Base-by-base conservation (phyloP, 768 basidiomycete genomes). In the Kockovaella imperatae region DNA sequence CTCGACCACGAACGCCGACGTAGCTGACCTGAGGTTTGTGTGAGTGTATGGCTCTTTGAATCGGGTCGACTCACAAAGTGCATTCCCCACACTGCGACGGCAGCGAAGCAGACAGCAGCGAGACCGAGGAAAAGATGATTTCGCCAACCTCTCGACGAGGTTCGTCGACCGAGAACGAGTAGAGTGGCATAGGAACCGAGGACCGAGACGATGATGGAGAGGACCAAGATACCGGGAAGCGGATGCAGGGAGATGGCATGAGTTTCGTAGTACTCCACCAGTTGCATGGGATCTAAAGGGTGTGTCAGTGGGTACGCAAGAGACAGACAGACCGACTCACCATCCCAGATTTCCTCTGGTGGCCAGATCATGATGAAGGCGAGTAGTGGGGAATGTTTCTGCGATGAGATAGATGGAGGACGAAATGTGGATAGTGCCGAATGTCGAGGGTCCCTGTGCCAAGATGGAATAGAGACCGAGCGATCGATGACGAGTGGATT, bases 101-200 rank as follows among this genome's bases (percentile, higher is more conserved):
- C 61, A 0, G 65, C 56, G 45, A 72, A 71, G 39, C 66, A 66
- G 18, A 67, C 36, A 11, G 64, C 69, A 3, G 64, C 57, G 25
- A 69, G 30, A 15, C 50, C 42, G 21, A 72, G 59, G 26, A 70
- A 47, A 24, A 53, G 44, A 45, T 62, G 45, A 49, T 71, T 71
- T 13, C 60, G 50, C 35, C 55, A 42, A n/a, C 70, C 70, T 43
- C 51, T 47, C 21, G 56, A 57, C 14, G 50, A 50, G 1, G 70
- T 72, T 30, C 66, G 47, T 39, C 67, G 44, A 17, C 70, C 72
- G 20, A 73, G 60, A 3, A 70, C 53, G 8, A 70, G 57, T 0
- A 73, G 63, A 3, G 72, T 70, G 6, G 72, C 60, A 49, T 73
- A 72, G 5, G 68, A 70, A 13, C 72, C 72, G 24, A 73, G 60